Evolutionary conservation across 2,329 filamentous ascomycete species (phyloP), one percentile per base, ranked within the genome.

Genomic region (Lachnellula cervina): DNA sequence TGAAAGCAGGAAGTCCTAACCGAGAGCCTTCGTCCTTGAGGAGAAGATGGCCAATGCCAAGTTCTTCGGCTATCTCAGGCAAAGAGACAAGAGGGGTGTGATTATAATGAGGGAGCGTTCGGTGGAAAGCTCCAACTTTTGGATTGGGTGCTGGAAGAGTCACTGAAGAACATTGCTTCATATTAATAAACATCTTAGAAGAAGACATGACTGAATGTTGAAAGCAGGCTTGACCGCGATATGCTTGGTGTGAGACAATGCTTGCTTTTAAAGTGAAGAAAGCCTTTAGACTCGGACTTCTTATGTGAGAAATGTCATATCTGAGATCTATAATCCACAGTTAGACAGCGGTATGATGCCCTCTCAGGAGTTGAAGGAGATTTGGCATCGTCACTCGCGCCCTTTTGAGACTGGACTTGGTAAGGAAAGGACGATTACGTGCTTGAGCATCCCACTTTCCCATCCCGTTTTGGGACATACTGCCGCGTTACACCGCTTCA

Each of bases 1-100:
- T 94, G 76, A 92, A 93, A 0, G 88, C 80, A 0, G 87, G 86
- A 1, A 92, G 75, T 0, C 84, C 84, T 38, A 90, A 81, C 5
- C 88, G 80, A 52, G 72, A 75, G 28, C 80, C 83, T 69, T 93
- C 88, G 63, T 91, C 82, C 66, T 93, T 93, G 60, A 91, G 65
- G 38, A 84, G 77, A 3, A 92, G 74, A 5, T 76, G 72, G 0
- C 72, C 70, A 11, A 89, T 71, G 0, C 80, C 80, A 0, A 90
- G 69, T 14, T 84, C 76, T 2, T 72, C 62, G 0, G 87, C 85
- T 0, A 90, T 60, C 0, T 71, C 63, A 0, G 77, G 72, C 0
- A 90, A 73, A 0, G 73, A 61, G 8, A 79, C 68, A 40, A 64
- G 55, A 16, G 59, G 55, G 2, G 60, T 64, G 19, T 14, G 23